These are phyloP conservation scores for Nakazawaea wyomingensis DNA, from an alignment of 805 yeast species.

Conservation along the genomic window DNA sequence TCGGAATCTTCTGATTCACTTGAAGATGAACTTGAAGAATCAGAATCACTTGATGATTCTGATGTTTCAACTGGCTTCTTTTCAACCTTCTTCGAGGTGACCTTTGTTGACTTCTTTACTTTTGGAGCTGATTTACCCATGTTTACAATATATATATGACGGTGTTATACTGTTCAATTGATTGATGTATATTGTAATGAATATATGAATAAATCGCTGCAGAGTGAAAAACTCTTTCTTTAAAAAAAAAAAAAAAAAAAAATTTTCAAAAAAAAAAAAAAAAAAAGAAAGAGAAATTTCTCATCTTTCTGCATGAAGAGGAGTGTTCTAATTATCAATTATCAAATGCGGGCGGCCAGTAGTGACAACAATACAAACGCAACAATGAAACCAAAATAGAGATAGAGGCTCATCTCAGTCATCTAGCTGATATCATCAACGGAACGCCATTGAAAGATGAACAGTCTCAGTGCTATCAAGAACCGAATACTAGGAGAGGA, in stretches of 20 bases:
- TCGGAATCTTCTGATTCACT: conserved; percentile 12
- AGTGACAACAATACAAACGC: no score
- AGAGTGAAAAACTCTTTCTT: conserved; percentile 1
- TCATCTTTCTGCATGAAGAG: conserved; percentile 1
- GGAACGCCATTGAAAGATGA: neutral
- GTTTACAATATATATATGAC: neutral
- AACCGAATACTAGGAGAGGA: neutral
- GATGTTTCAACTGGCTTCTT: conserved; percentile 14
- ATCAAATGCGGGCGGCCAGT: neutral
- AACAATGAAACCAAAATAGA: no score
- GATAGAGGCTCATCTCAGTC: no score
- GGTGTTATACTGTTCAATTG: no score
- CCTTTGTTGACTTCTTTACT: conserved; percentile 18
- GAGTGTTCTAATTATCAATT: neutral
- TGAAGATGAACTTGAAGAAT: conserved; percentile 12
- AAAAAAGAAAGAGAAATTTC: no score
- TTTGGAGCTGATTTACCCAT: conserved; percentile 26
- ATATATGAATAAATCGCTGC: neutral
- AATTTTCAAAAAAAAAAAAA: conserved; percentile 1
- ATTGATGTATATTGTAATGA: neutral
- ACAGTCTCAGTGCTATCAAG: neutral
- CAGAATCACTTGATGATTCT: conserved; percentile 9
- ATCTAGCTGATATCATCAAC: neutral
- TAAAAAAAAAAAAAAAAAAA: conserved; percentile 1
- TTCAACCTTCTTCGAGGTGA: conserved; percentile 17